Evolutionary conservation across 2,329 filamentous ascomycete species (phyloP), one percentile per base, ranked within the genome.

Genomic region (Apiospora arundinis): DNA sequence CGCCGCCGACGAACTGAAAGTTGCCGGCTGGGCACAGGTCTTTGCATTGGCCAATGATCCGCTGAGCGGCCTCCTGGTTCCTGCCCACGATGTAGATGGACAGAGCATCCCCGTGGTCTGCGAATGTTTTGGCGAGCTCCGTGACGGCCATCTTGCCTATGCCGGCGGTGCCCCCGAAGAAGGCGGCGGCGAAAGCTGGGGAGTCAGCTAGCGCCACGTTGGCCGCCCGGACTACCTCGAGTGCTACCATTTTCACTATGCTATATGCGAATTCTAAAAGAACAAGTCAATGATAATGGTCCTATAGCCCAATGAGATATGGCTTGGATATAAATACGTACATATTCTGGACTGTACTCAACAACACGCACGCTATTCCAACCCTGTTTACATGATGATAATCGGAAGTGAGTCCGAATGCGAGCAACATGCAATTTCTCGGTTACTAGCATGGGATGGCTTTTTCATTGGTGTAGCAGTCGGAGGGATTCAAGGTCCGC

Each of bases 21-120:
- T 48, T 48, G 18, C 45, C 45, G 45, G 45, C 45, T n/a, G 45
- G 45, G 45, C 23, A 52, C 16, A 28, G 12, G 2, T 7, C 23
- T 28, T 52, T 77, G 74, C 80, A 78, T 16, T 79, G 76, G 28
- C 79, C 78, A 8, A 52, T 52, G 12, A 52, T 28, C 23, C 23
- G 12, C 49, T 52, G 12, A 6, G 49, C n/a, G 6, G 12, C 49
- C 14, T 52, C 23, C 23, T 52, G 45, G 12, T 28, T 52, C 49
- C 49, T 52, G 49, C 23, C 49, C 11, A 28, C 11, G 16, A 52
- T 25, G 12, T 25, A 16, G 49, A 28, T 16, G 23, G 23, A 18
- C 25, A 83, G 75, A 28, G 71, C 71, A 60, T 70, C 69, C 21
- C 70, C 71, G 14, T 69, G 63, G 4, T 56, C 68, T 12, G 60